These are phyloP conservation scores for Jamesozyma jinghongensis DNA, from an alignment of 805 yeast genomes.

Conservation along the genomic window DNA sequence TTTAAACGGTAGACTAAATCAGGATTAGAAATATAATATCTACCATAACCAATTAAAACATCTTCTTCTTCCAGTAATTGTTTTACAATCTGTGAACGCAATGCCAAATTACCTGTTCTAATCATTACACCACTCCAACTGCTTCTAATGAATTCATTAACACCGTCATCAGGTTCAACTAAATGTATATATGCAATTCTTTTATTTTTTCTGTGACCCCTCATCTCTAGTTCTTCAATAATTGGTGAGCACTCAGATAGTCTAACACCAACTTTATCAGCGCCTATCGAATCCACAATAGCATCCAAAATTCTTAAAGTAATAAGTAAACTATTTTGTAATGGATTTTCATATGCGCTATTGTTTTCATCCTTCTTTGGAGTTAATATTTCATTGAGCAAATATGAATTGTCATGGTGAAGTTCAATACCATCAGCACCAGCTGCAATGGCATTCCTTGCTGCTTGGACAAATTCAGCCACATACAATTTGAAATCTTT, in stretches of 20 bases:
- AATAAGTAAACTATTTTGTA: conserved; percentile 40
- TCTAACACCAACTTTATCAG: conserved; percentile 39
- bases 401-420: conserved; percentile 61
- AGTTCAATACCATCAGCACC: conserved; percentile 54
- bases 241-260: conserved; percentile 38
- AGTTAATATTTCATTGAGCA: conserved; percentile 46
- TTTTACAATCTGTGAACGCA: conserved; percentile 19
- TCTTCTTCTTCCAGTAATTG: conserved; percentile 30
- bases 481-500: no score
- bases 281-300: conserved; percentile 42
- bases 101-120: conserved; percentile 31
- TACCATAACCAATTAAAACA: conserved; percentile 36
- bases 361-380: conserved; percentile 35
- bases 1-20: conserved; percentile 39
- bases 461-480: conserved; percentile 35
- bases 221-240: conserved; percentile 32
- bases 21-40: conserved; percentile 17
- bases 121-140: conserved; percentile 38
- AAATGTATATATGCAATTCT: conserved; percentile 35
- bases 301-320: conserved; percentile 42
- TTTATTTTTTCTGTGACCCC: conserved; percentile 30
- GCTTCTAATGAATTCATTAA: conserved; percentile 31
- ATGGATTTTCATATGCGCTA: conserved; percentile 46
- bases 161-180: conserved; percentile 36
- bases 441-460: conserved; percentile 30